Evolutionary conservation across 345 rosid genomes (phyloP).

Genomic region (Bruguiera sexangula): DNA sequence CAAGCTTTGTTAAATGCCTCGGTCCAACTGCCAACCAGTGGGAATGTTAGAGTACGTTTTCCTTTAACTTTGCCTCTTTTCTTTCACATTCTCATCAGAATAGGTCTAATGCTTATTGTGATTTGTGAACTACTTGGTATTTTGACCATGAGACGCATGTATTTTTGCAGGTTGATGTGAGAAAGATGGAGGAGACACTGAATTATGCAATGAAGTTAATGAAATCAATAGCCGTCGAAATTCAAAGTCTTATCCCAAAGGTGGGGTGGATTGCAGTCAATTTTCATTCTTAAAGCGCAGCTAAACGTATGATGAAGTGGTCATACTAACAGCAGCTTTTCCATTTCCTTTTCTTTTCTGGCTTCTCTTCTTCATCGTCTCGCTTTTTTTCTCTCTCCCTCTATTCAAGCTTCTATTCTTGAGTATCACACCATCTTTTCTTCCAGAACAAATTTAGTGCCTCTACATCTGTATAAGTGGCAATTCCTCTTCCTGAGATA

Average conservation of each 20-base stretch:
- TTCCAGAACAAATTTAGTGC: no score
- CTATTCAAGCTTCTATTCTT: no score
- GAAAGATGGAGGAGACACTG: slow-evolving; percentile 59
- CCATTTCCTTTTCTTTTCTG: no score
- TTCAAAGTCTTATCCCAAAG: slow-evolving; percentile 57
- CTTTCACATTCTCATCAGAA: neutral
- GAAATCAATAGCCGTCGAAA: slow-evolving; percentile 47
- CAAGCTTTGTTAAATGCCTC: slow-evolving; percentile 62
- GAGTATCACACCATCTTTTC: no score
- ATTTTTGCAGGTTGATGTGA: slow-evolving; percentile 50
- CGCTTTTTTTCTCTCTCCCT: no score
- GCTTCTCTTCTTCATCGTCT: no score
- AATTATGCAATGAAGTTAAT: slow-evolving; percentile 49
- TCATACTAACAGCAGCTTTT: no score
- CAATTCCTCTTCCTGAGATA: no score
- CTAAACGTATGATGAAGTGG: no score
- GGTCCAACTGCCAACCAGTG: slow-evolving; percentile 58
- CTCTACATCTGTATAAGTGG: no score
- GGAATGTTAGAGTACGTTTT: slow-evolving; percentile 43
- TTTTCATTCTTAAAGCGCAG: neutral
- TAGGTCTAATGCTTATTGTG: neutral
- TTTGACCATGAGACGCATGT: neutral
- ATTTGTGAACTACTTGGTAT: neutral
- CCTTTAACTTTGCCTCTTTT: neutral
- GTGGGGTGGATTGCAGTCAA: slow-evolving; percentile 18